Evolutionary conservation across 805 yeast species (phyloP).

Genomic region (Maudiozyma saulgeensis): DNA sequence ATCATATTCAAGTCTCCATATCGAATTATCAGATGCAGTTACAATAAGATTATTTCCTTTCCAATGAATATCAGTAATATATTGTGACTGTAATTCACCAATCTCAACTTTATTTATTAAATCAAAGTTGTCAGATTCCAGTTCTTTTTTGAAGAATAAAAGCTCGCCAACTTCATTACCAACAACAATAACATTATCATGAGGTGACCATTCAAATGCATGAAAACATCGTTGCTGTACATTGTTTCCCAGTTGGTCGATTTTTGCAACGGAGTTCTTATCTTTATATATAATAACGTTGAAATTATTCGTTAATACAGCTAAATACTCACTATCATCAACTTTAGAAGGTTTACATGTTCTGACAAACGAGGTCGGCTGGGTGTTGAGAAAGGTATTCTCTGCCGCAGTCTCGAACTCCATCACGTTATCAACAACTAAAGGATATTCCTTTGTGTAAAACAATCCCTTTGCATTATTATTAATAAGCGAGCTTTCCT

Average conservation of each 20-base stretch:
- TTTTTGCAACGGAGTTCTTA: conserved; percentile 7
- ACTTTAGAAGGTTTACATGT: conserved; percentile 16
- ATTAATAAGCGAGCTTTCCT: conserved; percentile 7
- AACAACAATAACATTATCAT: conserved; percentile 13
- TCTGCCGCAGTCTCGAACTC: conserved; percentile 17
- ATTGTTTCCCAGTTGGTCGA: conserved; percentile 13
- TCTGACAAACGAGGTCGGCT: conserved; percentile 20
- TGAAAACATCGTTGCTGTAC: conserved; percentile 18
- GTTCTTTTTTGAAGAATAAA: conserved; percentile 6
- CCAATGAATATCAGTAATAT: conserved; percentile 21
- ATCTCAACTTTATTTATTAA: not conserved
- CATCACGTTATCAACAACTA: conserved; percentile 19
- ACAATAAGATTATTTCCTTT: conserved; percentile 7
- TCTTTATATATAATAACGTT: conserved; percentile 19
- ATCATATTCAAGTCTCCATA: conserved; percentile 5
- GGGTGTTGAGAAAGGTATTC: conserved; percentile 22
- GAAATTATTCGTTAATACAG: conserved; percentile 23
- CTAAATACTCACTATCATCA: conserved; percentile 11
- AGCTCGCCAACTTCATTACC: conserved; percentile 24
- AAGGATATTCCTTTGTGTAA: conserved; percentile 18
- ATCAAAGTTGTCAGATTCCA: not conserved
- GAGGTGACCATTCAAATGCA: conserved; percentile 20
- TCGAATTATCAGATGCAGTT: conserved; percentile 19
- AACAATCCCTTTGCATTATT: conserved; percentile 17
- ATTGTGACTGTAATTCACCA: conserved; percentile 2